These are phyloP conservation scores for Lagerstroemia speciosa DNA, from an alignment of 345 rosid species.

Conservation along the genomic window DNA sequence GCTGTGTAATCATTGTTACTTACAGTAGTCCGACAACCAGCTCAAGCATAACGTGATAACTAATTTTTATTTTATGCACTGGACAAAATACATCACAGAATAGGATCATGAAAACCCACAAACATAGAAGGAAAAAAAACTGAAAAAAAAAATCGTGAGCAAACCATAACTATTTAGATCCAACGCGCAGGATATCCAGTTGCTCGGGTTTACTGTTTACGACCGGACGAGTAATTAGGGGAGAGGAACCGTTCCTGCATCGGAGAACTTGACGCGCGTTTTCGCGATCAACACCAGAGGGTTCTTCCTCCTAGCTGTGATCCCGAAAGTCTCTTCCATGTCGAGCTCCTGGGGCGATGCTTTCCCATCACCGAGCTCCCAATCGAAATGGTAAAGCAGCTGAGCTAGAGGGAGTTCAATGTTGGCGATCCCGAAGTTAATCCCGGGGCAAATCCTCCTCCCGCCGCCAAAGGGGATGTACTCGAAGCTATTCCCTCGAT, in stretches of 20 bases:
- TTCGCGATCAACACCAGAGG: slow-evolving; percentile 2
- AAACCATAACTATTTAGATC: too few relatives aligned
- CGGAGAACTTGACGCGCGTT: not conserved
- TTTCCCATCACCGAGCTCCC: slow-evolving; percentile 11
- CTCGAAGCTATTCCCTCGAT: slow-evolving; percentile 8
- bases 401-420: slow-evolving; percentile 15
- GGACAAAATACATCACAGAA: too few relatives aligned
- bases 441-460: slow-evolving; percentile 16
- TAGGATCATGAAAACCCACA: too few relatives aligned
- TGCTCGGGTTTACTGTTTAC: too few relatives aligned
- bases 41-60: too few relatives aligned
- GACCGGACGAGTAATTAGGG: too few relatives aligned
- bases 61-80: too few relatives aligned
- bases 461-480: slow-evolving; percentile 17
- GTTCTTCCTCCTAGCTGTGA: not conserved
- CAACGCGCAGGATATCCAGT: too few relatives aligned
- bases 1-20: too few relatives aligned
- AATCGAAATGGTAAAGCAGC: slow-evolving; percentile 17
- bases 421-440: slow-evolving; percentile 2
- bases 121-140: too few relatives aligned
- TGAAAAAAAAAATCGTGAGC: too few relatives aligned
- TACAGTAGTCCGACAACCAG: too few relatives aligned
- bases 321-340: slow-evolving; percentile 13
- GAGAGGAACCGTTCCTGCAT: not conserved
- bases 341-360: slow-evolving; percentile 2